Conservation (phyloP, 2,329 filamentous ascomycete species). For the Aspergillus sp. region DNA sequence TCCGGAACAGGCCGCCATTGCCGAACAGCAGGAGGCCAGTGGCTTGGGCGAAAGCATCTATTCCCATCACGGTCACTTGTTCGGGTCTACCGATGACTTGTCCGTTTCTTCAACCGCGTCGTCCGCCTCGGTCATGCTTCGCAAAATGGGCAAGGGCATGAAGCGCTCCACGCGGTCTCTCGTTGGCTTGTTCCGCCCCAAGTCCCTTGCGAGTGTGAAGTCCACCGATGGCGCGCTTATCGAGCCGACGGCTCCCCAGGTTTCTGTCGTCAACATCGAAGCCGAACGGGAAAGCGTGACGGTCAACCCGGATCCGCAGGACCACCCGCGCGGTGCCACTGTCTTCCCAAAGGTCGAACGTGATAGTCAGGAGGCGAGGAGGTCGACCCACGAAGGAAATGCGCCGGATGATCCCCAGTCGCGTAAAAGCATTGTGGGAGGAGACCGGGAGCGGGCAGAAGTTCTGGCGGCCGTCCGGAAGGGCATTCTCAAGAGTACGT, state of each 20-base stretch:
- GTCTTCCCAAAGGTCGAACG: conserved; percentile 77
- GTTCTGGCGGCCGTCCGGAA: conserved; percentile 87
- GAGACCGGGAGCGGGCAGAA: conserved; percentile 82
- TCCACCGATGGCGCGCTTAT: conserved; percentile 53
- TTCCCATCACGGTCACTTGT: conserved; percentile 66
- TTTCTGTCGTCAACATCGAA: conserved; percentile 93
- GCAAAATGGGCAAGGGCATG: conserved; percentile 98
- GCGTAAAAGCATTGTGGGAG: conserved; percentile 82
- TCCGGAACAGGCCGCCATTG: conserved; percentile 84
- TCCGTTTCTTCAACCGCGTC: conserved; percentile 42
- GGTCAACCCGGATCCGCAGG: conserved; percentile 55
- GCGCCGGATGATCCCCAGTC: conserved; percentile 42
- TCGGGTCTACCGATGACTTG: conserved; percentile 86
- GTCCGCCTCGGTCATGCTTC: conserved; percentile 49
- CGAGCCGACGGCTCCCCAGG: conserved; percentile 66
- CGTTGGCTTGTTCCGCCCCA: conserved; percentile 88
- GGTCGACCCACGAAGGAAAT: conserved; percentile 23
- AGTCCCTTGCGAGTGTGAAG: conserved; percentile 72
- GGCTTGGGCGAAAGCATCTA: conserved; percentile 93
- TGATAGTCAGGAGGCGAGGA: conserved; percentile 61
- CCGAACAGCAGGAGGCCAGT: conserved; percentile 80
- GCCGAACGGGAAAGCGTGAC: conserved; percentile 80
- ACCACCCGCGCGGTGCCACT: conserved; percentile 61
- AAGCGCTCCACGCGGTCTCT: conserved; percentile 87
- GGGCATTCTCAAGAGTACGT: conserved; percentile 84